These are phyloP conservation scores for Arthrocladium fulminans DNA, from an alignment of 2,329 filamentous ascomycete genomes.

Conservation along the genomic window DNA sequence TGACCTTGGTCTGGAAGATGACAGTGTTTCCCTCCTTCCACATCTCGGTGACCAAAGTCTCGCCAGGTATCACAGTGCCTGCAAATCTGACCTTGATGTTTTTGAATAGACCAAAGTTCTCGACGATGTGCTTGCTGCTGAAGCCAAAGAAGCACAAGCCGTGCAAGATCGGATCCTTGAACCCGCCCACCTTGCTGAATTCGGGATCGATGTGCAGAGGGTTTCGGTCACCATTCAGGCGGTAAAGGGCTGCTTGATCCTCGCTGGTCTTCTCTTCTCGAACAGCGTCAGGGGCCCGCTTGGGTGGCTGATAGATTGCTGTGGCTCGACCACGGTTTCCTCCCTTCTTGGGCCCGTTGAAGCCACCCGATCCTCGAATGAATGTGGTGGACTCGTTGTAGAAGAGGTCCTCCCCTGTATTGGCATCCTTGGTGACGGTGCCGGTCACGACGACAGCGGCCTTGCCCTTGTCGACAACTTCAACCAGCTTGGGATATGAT, in stretches of 20 bases:
- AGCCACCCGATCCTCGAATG: conserved; percentile 82
- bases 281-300: conserved; percentile 67
- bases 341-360: conserved; percentile 73
- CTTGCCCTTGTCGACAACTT: conserved; percentile 92
- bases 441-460: conserved; percentile 75
- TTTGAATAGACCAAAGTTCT: conserved; percentile 72
- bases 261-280: conserved; percentile 78
- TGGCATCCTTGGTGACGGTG: conserved; percentile 73
- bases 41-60: conserved; percentile 90
- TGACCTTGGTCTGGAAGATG: conserved; percentile 78
- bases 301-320: conserved; percentile 67
- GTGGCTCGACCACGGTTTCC: conserved; percentile 70
- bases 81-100: conserved; percentile 92
- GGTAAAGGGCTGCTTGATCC: conserved; percentile 89
- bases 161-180: conserved; percentile 89
- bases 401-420: conserved; percentile 81
- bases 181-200: conserved; percentile 91
- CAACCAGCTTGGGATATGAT: conserved; percentile 52
- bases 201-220: conserved; percentile 90
- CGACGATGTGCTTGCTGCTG: conserved; percentile 79
- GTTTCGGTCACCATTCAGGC: conserved; percentile 89
- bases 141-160: conserved; percentile 95
- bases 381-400: conserved; percentile 96
- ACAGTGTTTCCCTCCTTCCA: conserved; percentile 78
- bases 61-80: conserved; percentile 61